Evolutionary conservation across 208 protist genomes (phyloP), one percentile per base, ranked within the genome.

Genomic region (Leishmania martiniquensis): DNA sequence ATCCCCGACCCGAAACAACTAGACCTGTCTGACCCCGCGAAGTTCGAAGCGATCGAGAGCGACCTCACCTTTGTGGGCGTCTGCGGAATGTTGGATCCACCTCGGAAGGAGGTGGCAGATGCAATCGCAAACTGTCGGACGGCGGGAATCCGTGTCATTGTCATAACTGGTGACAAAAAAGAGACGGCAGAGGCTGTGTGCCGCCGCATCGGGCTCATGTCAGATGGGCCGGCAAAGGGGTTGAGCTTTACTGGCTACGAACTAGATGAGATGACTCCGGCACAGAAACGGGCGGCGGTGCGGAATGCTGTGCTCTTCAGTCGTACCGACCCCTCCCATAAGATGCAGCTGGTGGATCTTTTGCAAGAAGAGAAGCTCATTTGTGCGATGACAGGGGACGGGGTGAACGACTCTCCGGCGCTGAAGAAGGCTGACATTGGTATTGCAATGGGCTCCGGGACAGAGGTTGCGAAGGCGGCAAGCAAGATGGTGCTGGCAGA

Each of bases 341-440:
- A 97, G 88, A 93, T 95, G 86, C 81, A 95, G 52, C 77, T 98
- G 32, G 89, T 97, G 66, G 89, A 91, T 20, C 72, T 97, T 42
- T 71, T 98, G 25, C 92, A 98, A 72, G 85, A 93, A n/a, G 77
- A 96, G 70, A 83, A 85, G 70, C 77, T 95, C n/a, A 93, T 98
- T 66, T 94, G 88, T 63, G 94, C 93, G 39, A 97, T 98, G 95
- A 98, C 95, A 0, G 95, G 96, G 17, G 95, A 98, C 82, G 95
- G 95, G 45, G 91, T 98, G 39, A 98, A 98, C 78, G 95, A 98
- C 77, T 97, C 98, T 6, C 98, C 99, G 1, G 98, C 99, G n/a
- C 90, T 99, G 34, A 99, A 99, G 75, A 95, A 98, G 60, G 98
- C 99, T 2, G 96, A 99, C 86, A 99, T 99, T 86, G 99, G 99